Base-by-base conservation (phyloP, 768 basidiomycete genomes). In the Pisolithus microcarpus region DNA sequence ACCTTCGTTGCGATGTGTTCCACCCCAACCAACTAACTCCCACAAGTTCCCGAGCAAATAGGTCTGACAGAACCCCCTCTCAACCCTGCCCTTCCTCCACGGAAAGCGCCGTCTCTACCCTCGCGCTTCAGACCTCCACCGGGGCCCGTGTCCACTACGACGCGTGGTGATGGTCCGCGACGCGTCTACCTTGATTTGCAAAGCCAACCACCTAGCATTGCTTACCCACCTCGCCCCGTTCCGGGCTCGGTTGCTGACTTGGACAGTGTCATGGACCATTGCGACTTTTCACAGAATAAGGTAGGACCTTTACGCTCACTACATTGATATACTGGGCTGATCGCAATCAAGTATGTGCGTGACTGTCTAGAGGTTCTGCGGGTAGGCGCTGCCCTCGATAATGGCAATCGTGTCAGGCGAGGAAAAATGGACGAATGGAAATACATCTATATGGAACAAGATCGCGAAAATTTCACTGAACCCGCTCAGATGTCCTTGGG, bases 291-390 rank as follows among this genome's bases (percentile, higher is more conserved):
- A 15, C 75, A 80, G 55, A 77, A 80, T 58, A 89, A 90, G 75
- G 89, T 87, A 46, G 54, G 26, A 21, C 15, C 23, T 50, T 39
- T 43, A 24, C 16, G 38, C 46, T 36, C 43, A 9, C 31, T 3
- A 19, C 49, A 37, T 38, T 15, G 38, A 44, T 46, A 26, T 34
- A 28, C 49, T 52, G 48, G 9, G 24, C 52, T 59, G 52, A 64
- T 48, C 55, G 15, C 42, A 23, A 24, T 43, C 31, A 34, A 96
- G 89, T 94, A 89, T 70, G 95, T 98, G n/a, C 84, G 95, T 38
- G 96, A 98, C 64, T 99, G 96, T 61, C 74, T 99, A 38, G 94
- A 98, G 67, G 84, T 95, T 42, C 78, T 99, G 24, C 81, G 95
- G n/a, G 72, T 93, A 11, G 95, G 94, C 3, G 90, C 78, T 7